Evolutionary conservation across 805 yeast genomes (phyloP).

Genomic region (Lachancea dasiensis): DNA sequence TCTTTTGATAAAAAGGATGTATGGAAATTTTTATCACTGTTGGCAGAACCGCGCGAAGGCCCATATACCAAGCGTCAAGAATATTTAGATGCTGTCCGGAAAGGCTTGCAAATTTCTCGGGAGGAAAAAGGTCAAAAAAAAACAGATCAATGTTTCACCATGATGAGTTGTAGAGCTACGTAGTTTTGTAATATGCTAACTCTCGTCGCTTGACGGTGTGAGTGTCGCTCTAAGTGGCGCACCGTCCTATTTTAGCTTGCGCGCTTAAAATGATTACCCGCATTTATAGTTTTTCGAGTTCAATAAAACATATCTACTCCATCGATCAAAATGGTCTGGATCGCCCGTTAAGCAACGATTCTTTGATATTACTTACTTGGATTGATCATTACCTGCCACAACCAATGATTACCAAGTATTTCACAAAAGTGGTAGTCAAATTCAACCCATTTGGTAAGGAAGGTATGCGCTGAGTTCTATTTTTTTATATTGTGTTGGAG

Average conservation of each 20-base stretch:
- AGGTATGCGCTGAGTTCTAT: conserved; percentile 40
- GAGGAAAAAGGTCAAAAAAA: no score
- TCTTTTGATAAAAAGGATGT: conserved; percentile 22
- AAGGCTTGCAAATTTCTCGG: conserved; percentile 4
- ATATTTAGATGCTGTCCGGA: conserved; percentile 17
- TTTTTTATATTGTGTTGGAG: neutral
- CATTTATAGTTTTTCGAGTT: neutral
- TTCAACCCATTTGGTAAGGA: conserved; percentile 73
- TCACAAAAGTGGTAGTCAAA: conserved; percentile 66
- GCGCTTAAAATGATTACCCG: neutral
- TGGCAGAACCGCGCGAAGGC: conserved; percentile 30
- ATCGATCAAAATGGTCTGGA: no score
- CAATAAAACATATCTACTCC: no score
- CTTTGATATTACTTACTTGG: neutral
- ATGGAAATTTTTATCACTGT: conserved; percentile 19
- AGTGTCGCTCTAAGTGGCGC: no score
- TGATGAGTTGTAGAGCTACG: conserved; percentile 24
- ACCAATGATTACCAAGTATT: conserved; percentile 83
- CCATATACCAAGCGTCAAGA: conserved; percentile 26
- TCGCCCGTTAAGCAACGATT: neutral
- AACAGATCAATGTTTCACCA: no score
- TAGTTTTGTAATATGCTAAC: no score
- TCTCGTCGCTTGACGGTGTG: no score
- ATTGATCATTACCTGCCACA: neutral
- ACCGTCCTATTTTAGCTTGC: no score